Conservation (phyloP, 2,329 filamentous ascomycete genomes). For the Colletotrichum magnum region DNA sequence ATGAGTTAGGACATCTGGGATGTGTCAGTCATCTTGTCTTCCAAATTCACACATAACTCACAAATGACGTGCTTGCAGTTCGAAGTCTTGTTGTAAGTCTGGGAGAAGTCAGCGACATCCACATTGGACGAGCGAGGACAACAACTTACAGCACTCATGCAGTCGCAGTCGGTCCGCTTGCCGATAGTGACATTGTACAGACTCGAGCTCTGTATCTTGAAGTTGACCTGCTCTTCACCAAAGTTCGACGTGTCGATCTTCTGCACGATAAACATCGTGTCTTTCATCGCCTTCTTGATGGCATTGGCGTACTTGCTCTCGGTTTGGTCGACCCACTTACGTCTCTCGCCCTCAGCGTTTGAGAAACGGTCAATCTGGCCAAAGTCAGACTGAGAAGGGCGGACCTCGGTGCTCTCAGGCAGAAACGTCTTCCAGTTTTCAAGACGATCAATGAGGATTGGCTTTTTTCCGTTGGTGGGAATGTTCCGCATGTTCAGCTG, state of each 20-base stretch:
- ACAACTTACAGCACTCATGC: constrained; percentile 23
- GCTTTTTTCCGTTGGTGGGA: constrained; percentile 17
- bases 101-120: not conserved
- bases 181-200: constrained; percentile 25
- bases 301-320: constrained; percentile 16
- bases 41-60: constrained; percentile 1
- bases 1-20: constrained; percentile 34
- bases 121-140: not conserved
- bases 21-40: not conserved
- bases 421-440: constrained; percentile 20
- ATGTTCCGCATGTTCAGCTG: constrained; percentile 35
- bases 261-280: constrained; percentile 33
- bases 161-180: constrained; percentile 15
- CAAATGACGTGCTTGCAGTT: constrained; percentile 41
- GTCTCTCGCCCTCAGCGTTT: constrained; percentile 4
- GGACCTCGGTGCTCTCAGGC: constrained; percentile 7
- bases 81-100: constrained; percentile 26
- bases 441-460: constrained; percentile 27
- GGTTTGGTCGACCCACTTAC: not conserved
- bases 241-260: constrained; percentile 1
- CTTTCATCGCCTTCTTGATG: constrained; percentile 21
- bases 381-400: constrained; percentile 5
- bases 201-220: constrained; percentile 8
- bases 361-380: not conserved
- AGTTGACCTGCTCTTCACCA: not conserved